Conservation (phyloP, 2,329 filamentous ascomycete genomes). For the Aureobasidium sp. region DNA sequence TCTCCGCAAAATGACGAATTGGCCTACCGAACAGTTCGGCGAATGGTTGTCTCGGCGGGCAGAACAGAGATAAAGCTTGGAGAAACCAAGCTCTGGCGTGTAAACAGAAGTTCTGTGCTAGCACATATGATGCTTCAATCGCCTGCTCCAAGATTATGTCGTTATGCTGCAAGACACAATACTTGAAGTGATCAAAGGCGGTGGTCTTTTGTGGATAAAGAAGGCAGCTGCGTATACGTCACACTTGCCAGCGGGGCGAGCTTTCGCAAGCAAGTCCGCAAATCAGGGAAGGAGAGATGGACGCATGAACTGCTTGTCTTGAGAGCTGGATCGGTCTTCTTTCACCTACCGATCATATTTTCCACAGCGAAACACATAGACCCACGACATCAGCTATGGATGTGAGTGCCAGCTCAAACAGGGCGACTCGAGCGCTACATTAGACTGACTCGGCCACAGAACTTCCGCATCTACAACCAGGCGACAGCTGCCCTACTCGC, state of each 20-base stretch:
- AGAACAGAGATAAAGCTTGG: not conserved
- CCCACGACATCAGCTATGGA: not conserved
- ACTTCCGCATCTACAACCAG: slow-evolving; percentile 36
- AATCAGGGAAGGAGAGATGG: not conserved
- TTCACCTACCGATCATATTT: not conserved
- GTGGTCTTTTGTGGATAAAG: not conserved
- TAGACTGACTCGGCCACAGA: slow-evolving; percentile 20
- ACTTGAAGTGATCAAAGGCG: not conserved
- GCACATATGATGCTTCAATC: not conserved
- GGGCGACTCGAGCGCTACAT: not conserved
- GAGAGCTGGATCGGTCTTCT: not conserved
- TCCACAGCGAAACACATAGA: not conserved
- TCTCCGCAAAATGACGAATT: slow-evolving; percentile 6
- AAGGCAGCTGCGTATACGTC: not conserved
- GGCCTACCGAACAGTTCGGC: not conserved
- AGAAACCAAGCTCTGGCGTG: not conserved
- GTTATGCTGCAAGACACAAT: not conserved
- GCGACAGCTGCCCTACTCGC: slow-evolving; percentile 32
- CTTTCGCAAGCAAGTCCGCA: not conserved
- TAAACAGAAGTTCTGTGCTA: not conserved
- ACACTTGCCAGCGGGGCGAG: not conserved
- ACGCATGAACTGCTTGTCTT: no score
- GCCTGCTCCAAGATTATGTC: not conserved
- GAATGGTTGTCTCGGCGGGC: not conserved
- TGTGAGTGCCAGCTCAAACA: not conserved